Conservation (phyloP, 2,329 filamentous ascomycete genomes). For the Penicillium brevicompactum region DNA sequence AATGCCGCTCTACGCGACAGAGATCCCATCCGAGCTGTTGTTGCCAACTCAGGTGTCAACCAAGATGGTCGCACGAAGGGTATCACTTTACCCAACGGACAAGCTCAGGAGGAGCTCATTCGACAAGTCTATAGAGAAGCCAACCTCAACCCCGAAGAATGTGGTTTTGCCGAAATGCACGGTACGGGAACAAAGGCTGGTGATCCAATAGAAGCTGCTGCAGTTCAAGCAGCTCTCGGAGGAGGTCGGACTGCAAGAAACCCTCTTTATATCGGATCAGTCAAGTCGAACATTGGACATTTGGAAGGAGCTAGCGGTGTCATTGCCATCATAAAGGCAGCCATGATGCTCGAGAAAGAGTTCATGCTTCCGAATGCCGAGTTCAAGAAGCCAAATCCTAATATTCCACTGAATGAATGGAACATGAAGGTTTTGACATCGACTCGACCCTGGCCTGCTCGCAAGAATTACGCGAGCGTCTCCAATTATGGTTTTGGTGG, state of each 20-base stretch:
- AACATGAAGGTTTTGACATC: slow-evolving; percentile 25
- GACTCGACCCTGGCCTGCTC: slow-evolving; percentile 29
- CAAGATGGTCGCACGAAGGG: slow-evolving; percentile 36
- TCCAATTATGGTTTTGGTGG: slow-evolving; percentile 34
- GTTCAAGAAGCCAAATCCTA: slow-evolving; percentile 33
- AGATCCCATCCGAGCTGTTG: slow-evolving; percentile 39
- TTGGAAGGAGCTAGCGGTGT: slow-evolving; percentile 28
- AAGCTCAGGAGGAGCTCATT: slow-evolving; percentile 42
- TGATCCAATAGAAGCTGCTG: slow-evolving; percentile 53
- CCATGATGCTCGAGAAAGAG: slow-evolving; percentile 28
- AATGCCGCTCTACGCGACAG: slow-evolving; percentile 35
- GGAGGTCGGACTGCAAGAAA: slow-evolving; percentile 16
- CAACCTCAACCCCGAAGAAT: slow-evolving; percentile 32
- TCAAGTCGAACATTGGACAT: slow-evolving; percentile 41
- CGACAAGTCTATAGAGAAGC: slow-evolving; percentile 38
- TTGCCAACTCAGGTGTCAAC: slow-evolving; percentile 40
- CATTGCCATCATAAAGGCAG: slow-evolving; percentile 35
- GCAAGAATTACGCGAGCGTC: slow-evolving; percentile 28
- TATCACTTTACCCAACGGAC: slow-evolving; percentile 44
- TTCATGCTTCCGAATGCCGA: slow-evolving; percentile 29
- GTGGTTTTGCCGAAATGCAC: slow-evolving; percentile 44
- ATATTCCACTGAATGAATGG: slow-evolving; percentile 27
- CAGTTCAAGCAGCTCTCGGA: slow-evolving; percentile 21
- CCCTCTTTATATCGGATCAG: slow-evolving; percentile 27
- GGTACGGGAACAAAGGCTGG: slow-evolving; percentile 50